Evolutionary conservation across 805 yeast species (phyloP).

Genomic region (Starmerella bombi): DNA sequence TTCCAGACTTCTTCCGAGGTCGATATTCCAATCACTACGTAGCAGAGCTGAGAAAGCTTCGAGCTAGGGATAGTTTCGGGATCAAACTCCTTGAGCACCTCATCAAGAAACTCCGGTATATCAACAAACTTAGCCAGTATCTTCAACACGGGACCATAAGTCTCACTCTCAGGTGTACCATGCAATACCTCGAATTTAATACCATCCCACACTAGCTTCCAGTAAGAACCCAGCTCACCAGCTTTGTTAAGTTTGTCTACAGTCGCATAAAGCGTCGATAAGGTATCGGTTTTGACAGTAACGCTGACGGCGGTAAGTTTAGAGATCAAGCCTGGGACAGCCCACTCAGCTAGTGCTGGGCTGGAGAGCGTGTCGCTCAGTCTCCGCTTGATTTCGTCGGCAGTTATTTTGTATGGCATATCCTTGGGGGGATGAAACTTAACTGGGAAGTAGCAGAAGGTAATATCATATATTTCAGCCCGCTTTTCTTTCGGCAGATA

Average conservation of each 20-base stretch:
- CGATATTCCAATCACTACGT: constrained; percentile 9
- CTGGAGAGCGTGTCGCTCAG: constrained; percentile 48
- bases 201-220: constrained; percentile 76
- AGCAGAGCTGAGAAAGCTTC: constrained; percentile 32
- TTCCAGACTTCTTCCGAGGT: constrained; percentile 8
- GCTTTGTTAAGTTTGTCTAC: constrained; percentile 37
- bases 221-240: constrained; percentile 40
- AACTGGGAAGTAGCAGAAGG: constrained; percentile 93
- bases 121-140: constrained; percentile 18
- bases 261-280: constrained; percentile 48
- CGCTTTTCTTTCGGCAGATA: constrained; percentile 31
- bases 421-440: constrained; percentile 83
- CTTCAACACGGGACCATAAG: constrained; percentile 16
- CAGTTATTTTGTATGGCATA: constrained; percentile 74
- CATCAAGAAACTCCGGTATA: constrained; percentile 29
- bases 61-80: constrained; percentile 35
- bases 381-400: constrained; percentile 51
- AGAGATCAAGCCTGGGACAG: constrained; percentile 64
- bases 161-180: constrained; percentile 42
- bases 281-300: constrained; percentile 50
- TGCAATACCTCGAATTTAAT: constrained; percentile 81
- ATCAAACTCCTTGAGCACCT: constrained; percentile 19
- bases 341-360: constrained; percentile 58
- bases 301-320: constrained; percentile 41
- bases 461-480: constrained; percentile 69